phyloP scores from a whole-genome alignment of 2,329 filamentous ascomycete species.

The Sarocladium kiliense region DNA sequence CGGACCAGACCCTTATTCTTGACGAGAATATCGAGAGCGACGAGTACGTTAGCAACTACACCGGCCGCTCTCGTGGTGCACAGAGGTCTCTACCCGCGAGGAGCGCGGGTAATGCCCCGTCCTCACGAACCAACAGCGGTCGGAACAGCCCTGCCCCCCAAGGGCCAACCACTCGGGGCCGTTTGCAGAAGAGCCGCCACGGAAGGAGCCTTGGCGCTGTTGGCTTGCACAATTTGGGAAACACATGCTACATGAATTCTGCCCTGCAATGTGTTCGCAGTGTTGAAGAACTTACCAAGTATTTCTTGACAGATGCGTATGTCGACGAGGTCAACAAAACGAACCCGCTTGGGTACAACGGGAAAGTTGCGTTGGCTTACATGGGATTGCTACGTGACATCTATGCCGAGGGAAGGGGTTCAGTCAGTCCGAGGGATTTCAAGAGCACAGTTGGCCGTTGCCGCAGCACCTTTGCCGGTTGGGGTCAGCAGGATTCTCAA shows the following conservation, averaged over 20 bases:
- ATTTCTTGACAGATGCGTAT: constrained; percentile 74
- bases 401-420: constrained; percentile 64
- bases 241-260: constrained; percentile 99
- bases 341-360: constrained; percentile 82
- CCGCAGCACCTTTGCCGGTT: constrained; percentile 84
- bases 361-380: constrained; percentile 82
- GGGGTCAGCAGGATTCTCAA: constrained; percentile 94
- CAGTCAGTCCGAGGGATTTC: constrained; percentile 74
- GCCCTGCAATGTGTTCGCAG: constrained; percentile 91
- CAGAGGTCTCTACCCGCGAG: background rate
- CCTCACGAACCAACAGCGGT: constrained; percentile 40
- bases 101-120: background rate
- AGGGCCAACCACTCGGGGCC: constrained; percentile 63
- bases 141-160: constrained; percentile 62
- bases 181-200: constrained; percentile 62
- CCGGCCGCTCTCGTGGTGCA: constrained; percentile 24
- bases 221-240: constrained; percentile 85
- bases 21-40: constrained; percentile 67
- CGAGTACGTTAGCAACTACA: constrained; percentile 48
- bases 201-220: constrained; percentile 71
- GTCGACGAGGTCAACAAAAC: constrained; percentile 75
- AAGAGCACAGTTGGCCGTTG: constrained; percentile 77
- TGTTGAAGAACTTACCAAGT: constrained; percentile 88
- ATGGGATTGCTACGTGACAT: constrained; percentile 70
- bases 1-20: constrained; percentile 72